These are phyloP conservation scores for Rhododendron simsii DNA, from an alignment of 148 eudicot genomes.

Conservation along the genomic window DNA sequence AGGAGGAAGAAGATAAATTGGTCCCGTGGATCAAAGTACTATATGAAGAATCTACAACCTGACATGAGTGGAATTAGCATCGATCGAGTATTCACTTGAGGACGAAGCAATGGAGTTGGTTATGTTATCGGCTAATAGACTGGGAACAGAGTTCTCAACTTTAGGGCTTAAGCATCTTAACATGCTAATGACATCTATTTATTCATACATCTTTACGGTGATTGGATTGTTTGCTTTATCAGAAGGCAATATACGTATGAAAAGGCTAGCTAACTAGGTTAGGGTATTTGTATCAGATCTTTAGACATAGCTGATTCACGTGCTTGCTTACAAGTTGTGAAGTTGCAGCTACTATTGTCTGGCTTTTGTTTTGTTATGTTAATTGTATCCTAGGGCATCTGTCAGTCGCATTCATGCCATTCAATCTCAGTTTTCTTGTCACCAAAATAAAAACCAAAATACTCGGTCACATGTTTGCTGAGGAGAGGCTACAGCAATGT, in stretches of 20 bases:
- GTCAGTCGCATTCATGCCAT: background rate
- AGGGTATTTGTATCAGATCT: background rate
- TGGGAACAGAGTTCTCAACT: background rate
- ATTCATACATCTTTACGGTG: background rate
- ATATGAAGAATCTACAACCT: slow-evolving; percentile 73
- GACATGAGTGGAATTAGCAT: slow-evolving; percentile 67
- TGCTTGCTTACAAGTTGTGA: background rate
- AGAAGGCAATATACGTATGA: background rate
- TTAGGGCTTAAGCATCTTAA: background rate
- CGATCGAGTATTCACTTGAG: slow-evolving; percentile 15
- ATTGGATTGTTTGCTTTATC: background rate
- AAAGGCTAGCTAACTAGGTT: background rate
- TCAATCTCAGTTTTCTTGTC: background rate
- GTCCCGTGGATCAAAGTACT: slow-evolving; percentile 86
- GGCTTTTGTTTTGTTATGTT: background rate
- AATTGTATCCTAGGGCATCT: background rate
- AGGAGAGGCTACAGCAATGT: background rate
- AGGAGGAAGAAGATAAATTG: slow-evolving; percentile 69
- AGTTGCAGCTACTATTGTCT: background rate
- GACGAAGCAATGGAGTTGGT: background rate
- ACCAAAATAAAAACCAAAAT: background rate
- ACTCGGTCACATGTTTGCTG: background rate
- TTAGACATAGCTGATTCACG: background rate
- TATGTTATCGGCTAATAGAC: background rate
- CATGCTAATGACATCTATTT: background rate